These are phyloP conservation scores for Colletotrichum magnum DNA, from an alignment of 2,329 filamentous ascomycete genomes.

Conservation along the genomic window DNA sequence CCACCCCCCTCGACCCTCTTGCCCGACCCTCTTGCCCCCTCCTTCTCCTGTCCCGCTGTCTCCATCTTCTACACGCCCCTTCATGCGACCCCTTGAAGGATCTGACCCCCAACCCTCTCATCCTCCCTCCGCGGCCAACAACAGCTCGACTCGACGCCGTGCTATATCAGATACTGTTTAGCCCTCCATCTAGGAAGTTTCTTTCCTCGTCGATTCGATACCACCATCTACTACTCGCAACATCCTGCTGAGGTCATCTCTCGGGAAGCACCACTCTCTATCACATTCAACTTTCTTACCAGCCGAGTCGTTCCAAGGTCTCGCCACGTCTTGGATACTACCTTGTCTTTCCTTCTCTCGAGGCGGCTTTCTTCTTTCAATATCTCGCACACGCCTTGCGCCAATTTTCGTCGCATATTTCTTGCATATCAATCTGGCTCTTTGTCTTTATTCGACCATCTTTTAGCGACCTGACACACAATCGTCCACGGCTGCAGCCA, in stretches of 20 bases:
- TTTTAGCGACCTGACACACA: too few species aligned
- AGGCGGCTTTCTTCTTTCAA: too few species aligned
- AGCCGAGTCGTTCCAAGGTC: too few species aligned
- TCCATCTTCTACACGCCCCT: conserved; percentile 30
- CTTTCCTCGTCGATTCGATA: not conserved
- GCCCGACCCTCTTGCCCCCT: conserved; percentile 15
- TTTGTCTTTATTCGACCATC: too few species aligned
- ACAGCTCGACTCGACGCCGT: conserved; percentile 2
- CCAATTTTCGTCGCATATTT: too few species aligned
- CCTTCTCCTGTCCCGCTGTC: conserved; percentile 10
- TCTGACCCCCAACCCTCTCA: conserved; percentile 11
- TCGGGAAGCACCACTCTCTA: not conserved
- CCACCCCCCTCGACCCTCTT: conserved; percentile 3
- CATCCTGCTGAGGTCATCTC: not conserved
- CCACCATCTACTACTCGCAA: not conserved
- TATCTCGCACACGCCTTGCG: too few species aligned
- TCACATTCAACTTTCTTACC: too few species aligned
- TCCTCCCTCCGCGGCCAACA: conserved; percentile 1
- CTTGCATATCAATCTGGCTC: too few species aligned
- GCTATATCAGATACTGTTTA: conserved; percentile 24
- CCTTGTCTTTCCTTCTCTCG: too few species aligned
- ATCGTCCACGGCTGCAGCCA: too few species aligned
- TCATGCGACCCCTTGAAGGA: conserved; percentile 33
- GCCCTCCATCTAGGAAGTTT: not conserved
- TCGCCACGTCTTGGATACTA: too few species aligned